Base-by-base conservation (phyloP, 78 protist genomes). In the Isochrysis galbana region DNA sequence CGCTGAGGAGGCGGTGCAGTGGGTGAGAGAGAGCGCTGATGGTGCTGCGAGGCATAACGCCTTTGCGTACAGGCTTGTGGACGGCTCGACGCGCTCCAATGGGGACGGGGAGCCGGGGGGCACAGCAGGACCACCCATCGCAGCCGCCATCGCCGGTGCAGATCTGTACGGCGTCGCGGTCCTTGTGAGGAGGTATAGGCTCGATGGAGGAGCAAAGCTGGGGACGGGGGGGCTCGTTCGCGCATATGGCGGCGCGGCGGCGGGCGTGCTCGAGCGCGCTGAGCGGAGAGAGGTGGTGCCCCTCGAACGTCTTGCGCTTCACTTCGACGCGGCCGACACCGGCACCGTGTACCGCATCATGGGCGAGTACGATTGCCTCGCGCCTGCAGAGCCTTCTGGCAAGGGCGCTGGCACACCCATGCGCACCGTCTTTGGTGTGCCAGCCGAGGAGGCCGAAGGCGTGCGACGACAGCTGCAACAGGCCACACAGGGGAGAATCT, bases 141-240 rank as follows among this genome's bases (percentile, higher is more conserved):
- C 23, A 17, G 84, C 84, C 2, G 84, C 84, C n/a, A 77, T 77
- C 46, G 84, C 5, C 7, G 84, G 47, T 46, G 44, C 84, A 1
- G 84, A 46, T n/a, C 26, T 39, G 23, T 29, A 39, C 7, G 84
- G 39, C 47, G 84, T 77, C 34, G 47, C n/a, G 4, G 84, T 77
- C 34, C 47, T 77, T 14, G 84, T 77, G 32, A 39, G 34, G 1
- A 41, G 84, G 2, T 77, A 77, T 29, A 29, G 41, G 39, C 80
- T 70, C 29, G 44, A 26, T 29, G 84, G n/a, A 17, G 84, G 84
- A 23, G 46, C n/a, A 17, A 39, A 39, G 84, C 84, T 77, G 2
- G 84, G 84, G 47, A 77, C 84, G 46, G 84, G 84, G 7, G 84
- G 84, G 29, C 46, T 77, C 48, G 84, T 77, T 2, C 84, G 84